Percentiles rank a stretch among this genome's conserved stretches.
phyloP scores from a whole-genome alignment of 495 filamentous ascomycete species.

The Apiosordaria backusii region DNA sequence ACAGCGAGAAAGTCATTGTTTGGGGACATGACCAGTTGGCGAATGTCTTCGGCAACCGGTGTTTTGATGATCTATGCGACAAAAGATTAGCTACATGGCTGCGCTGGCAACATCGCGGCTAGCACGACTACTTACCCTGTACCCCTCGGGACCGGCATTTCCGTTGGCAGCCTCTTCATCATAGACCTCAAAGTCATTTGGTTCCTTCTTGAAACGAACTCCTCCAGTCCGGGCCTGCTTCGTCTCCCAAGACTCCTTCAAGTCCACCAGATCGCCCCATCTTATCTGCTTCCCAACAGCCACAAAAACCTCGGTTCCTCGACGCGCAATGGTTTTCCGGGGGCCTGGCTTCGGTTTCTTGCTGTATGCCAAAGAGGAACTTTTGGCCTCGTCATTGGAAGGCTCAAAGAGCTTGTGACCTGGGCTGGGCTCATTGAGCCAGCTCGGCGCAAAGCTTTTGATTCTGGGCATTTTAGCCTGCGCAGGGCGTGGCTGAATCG shows the following conservation, averaged over 20 bases:
- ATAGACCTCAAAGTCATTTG: slow-evolving; percentile 32
- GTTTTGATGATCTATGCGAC: slow-evolving; percentile 62
- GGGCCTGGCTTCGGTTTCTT: slow-evolving; percentile 51
- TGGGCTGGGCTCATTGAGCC: slow-evolving; percentile 71
- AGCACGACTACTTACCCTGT: slow-evolving; percentile 38
- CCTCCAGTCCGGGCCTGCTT: slow-evolving; percentile 20
- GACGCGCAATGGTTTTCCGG: slow-evolving; percentile 63
- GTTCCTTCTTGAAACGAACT: slow-evolving; percentile 32
- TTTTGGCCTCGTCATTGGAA: slow-evolving; percentile 28
- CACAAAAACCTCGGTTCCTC: slow-evolving; percentile 77
- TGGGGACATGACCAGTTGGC: slow-evolving; percentile 77
- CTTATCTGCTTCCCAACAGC: slow-evolving; percentile 81
- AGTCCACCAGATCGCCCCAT: slow-evolving; percentile 71
- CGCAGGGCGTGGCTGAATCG: not conserved
- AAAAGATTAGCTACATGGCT: not conserved
- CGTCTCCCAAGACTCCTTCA: slow-evolving; percentile 68
- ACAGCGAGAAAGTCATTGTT: slow-evolving; percentile 75
- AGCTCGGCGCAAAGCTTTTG: slow-evolving; percentile 74
- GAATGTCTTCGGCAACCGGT: slow-evolving; percentile 69
- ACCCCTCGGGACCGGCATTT: slow-evolving; percentile 36
- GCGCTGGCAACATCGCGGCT: not conserved
- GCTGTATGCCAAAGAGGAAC: slow-evolving; percentile 29
- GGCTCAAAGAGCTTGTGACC: slow-evolving; percentile 68
- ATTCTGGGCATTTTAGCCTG: slow-evolving; percentile 65
- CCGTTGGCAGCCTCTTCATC: slow-evolving; percentile 27